Evolutionary conservation across 2,329 filamentous ascomycete genomes (phyloP), one percentile per base, ranked within the genome.

Genomic region (Drechslerella coelobrocha): DNA sequence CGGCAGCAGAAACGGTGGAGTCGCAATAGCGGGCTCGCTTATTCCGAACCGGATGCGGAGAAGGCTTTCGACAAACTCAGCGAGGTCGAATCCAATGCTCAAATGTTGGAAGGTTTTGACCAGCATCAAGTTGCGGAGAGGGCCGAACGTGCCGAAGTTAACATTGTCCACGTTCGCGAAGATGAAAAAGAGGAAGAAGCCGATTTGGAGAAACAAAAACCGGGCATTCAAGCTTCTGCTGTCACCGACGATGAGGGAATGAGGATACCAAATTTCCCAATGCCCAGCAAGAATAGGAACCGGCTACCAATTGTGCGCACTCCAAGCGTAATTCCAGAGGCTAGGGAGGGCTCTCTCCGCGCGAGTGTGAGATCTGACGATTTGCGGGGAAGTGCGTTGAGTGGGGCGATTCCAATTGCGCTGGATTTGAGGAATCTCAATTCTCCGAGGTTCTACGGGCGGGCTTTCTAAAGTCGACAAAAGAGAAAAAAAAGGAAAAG

Each of bases 251-350:
- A 63, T 6, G 19, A 53, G 19, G 59, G 66, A 19, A 71, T 71
- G 66, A 59, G 39, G 8, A 71, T 71, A 27, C 66, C 66, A 39
- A 63, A 60, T 24, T 71, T 71, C 41, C 66, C 66, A 10, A 63
- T 71, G 66, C 66, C 66, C 2, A 52, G 41, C 17, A 39, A n/a
- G 29, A 62, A 53, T 29, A 57, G 45, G 29, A 47, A 5, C 10
- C 52, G 45, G 10, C 43, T 52, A n/a, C 43, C 47, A 14, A 26
- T 57, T 39, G 27, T 59, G 7, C 39, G 17, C 14, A 45, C 57
- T 6, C 43, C 63, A 1, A 54, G 47, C 29, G 31, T 48, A 21
- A 60, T 59, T 14, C 26, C 59, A 4, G 53, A 71, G 41, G 23
- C 50, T 26, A 47, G 19, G 8, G 65, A 59, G 17, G 52, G 56